phyloP scores from a whole-genome alignment of 78 protist species.

The Chrysochromulina tobinii region DNA sequence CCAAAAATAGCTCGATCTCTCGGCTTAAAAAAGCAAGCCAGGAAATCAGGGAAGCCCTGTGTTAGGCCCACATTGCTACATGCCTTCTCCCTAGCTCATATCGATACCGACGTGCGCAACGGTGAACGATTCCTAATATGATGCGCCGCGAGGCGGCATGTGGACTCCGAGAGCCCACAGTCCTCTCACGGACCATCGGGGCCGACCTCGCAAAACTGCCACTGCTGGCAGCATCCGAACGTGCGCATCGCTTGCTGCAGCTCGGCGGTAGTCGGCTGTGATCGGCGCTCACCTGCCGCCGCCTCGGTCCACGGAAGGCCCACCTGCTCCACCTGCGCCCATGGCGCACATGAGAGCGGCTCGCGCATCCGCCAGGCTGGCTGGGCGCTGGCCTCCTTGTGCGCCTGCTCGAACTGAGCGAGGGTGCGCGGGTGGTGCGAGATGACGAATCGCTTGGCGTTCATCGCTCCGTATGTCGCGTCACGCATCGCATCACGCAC shows the following conservation, averaged over 20 bases:
- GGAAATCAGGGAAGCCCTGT: no score
- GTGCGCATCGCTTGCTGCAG: neutral
- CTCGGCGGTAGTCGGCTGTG: neutral
- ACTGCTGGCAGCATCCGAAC: neutral
- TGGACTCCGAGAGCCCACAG: no score
- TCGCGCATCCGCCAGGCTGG: neutral
- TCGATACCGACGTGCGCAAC: no score
- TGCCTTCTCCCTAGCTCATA: no score
- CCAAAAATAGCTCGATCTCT: no score
- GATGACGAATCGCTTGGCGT: neutral
- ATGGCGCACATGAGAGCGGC: no score
- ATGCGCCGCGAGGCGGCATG: no score
- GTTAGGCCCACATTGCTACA: no score
- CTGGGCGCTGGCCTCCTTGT: neutral
- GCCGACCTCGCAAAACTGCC: neutral
- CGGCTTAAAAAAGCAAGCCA: no score
- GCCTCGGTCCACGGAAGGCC: neutral
- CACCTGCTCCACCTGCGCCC: no score
- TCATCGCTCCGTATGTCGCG: conserved; percentile 4
- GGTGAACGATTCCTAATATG: no score
- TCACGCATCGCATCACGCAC: neutral
- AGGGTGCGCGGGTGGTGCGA: neutral
- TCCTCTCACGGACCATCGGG: neutral
- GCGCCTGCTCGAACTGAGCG: neutral
- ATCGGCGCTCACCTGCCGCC: neutral